Conservation (phyloP, 2,329 filamentous ascomycete species). For the Hirsutella minnesotensis region DNA sequence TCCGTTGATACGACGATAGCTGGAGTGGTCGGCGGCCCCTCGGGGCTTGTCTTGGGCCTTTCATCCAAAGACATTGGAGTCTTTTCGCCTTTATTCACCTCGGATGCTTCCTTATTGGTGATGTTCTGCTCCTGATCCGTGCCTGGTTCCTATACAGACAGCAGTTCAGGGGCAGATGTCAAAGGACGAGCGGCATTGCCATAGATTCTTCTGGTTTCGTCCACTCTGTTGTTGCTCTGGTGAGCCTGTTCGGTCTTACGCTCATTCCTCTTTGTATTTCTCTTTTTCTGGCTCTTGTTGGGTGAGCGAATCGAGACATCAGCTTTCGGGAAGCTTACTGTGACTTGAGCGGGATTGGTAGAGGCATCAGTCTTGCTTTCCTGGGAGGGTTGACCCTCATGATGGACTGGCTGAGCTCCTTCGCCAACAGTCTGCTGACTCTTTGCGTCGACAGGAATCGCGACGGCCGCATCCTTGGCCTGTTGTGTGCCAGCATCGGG, state of each 20-base stretch:
- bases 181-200: too few relatives aligned
- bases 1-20: background rate
- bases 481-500: background rate
- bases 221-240: background rate
- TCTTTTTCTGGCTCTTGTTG: background rate
- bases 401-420: too few relatives aligned
- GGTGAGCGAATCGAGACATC: too few relatives aligned
- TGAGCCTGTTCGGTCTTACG: background rate
- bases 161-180: background rate
- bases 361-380: too few relatives aligned
- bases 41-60: background rate
- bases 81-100: too few relatives aligned
- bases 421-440: too few relatives aligned
- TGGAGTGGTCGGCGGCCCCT: background rate
- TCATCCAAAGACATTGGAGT: background rate
- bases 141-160: conserved; percentile 10
- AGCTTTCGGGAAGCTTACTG: background rate
- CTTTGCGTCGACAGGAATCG: background rate
- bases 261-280: background rate
- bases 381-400: too few relatives aligned
- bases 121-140: conserved; percentile 1
- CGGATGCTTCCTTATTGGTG: background rate
- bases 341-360: too few relatives aligned
- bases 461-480: background rate
- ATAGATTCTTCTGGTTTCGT: background rate